Base-by-base conservation (phyloP, 2,329 filamentous ascomycete species). In the Penicillium sp. region DNA sequence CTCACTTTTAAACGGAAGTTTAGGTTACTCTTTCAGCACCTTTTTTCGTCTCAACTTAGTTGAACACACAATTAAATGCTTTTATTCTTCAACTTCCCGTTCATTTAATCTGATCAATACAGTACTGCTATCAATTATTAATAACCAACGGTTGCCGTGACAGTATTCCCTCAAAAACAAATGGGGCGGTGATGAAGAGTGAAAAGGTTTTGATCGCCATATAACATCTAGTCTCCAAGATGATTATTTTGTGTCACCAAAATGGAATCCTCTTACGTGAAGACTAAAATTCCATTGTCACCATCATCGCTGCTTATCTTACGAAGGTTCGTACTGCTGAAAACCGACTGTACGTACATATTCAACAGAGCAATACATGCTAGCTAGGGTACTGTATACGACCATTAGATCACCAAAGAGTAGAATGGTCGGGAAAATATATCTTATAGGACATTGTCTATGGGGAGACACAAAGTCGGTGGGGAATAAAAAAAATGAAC, bases 311-410 rank as follows among this genome's bases (percentile, higher is more conserved):
- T n/a, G n/a, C n/a, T 23, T 23, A 23, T 23, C 21, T 7, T n/a
- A 11, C 21, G 21, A 23, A 23, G 21, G 21, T 23, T 23, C 21
- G 21, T 11, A 23, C 26, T 29, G 26, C 26, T 29, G 26, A 29
- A 29, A 29, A 25, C 26, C 26, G 26, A 29, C 26, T 29, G 26
- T 29, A n/a, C 26, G 26, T 29, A 29, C 26, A 29, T 29, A 29
- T 29, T 29, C 26, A 29, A 29, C 26, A 6, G 26, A 29, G 26
- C 26, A 29, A 29, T 29, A 29, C 13, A 29, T 29, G 26, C 26
- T 29, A 29, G 13, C 26, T 29, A 29, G 13, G 26, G 26, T 14
- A 29, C 26, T 14, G 13, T 29, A 29, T 29, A 29, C 26, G 13
- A 29, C 26, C 26, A 29, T 29, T 29, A 14, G 26, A 29, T 29